phyloP scores from a whole-genome alignment of 2,329 filamentous ascomycete genomes.

The Pestalotiopsis sp. region DNA sequence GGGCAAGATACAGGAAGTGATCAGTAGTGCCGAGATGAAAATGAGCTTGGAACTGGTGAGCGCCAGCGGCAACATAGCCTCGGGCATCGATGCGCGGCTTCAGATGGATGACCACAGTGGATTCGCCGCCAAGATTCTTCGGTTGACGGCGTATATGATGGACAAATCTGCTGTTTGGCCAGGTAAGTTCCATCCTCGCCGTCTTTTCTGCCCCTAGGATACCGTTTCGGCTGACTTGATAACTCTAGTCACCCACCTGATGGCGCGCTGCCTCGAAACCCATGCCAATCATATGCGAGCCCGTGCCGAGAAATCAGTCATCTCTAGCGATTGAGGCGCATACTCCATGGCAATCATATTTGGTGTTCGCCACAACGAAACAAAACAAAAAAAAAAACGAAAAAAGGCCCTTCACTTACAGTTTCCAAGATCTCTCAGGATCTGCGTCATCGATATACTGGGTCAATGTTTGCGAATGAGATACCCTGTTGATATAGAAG shows the following conservation, averaged over 20 bases:
- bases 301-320: constrained; percentile 55
- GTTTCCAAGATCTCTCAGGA: neutral
- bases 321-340: constrained; percentile 38
- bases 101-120: constrained; percentile 68
- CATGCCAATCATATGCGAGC: constrained; percentile 55
- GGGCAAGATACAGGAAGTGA: constrained; percentile 78
- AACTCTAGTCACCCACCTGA: constrained; percentile 50
- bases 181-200: constrained; percentile 55
- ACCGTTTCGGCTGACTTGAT: constrained; percentile 10
- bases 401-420: neutral
- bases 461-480: neutral
- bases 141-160: constrained; percentile 83
- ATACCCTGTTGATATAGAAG: neutral
- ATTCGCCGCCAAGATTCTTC: constrained; percentile 82
- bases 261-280: constrained; percentile 57
- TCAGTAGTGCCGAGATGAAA: constrained; percentile 78
- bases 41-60: constrained; percentile 60
- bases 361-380: neutral
- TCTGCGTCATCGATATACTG: neutral
- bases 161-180: constrained; percentile 93
- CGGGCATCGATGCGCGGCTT: constrained; percentile 54
- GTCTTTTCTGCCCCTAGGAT: neutral
- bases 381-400: too few species aligned
- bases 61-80: constrained; percentile 45
- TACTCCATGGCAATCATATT: neutral